phyloP scores from a whole-genome alignment of 2,329 filamentous ascomycete genomes.

The Colletotrichum cuscutae region DNA sequence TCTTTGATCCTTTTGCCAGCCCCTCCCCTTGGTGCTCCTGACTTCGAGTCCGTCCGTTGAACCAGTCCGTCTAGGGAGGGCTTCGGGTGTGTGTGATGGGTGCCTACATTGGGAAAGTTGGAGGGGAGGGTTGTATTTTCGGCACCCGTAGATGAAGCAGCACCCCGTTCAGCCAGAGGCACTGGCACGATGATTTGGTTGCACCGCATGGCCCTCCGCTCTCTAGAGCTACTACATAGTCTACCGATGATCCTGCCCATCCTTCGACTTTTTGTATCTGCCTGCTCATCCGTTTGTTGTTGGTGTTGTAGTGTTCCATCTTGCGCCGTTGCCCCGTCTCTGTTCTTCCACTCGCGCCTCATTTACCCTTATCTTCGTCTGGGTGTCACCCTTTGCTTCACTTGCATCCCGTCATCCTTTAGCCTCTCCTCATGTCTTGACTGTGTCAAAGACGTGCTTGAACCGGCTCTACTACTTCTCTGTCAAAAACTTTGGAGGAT shows the following conservation, averaged over 20 bases:
- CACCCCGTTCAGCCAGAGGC: background rate
- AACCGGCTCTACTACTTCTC: background rate
- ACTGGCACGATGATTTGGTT: background rate
- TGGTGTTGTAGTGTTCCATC: background rate
- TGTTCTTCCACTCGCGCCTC: background rate
- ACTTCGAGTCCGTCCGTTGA: slow-evolving; percentile 3
- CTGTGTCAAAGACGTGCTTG: slow-evolving; percentile 1
- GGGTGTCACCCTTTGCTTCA: background rate
- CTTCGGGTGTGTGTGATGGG: background rate
- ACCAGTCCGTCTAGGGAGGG: background rate
- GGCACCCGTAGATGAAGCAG: background rate
- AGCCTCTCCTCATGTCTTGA: slow-evolving; percentile 12
- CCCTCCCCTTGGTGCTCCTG: background rate
- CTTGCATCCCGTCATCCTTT: slow-evolving; percentile 6
- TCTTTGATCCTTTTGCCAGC: background rate
- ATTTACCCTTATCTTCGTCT: background rate
- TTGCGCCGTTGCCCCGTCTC: background rate
- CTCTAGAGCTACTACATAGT: background rate
- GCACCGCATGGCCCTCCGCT: background rate
- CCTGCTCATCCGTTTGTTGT: background rate
- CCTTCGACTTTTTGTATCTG: background rate
- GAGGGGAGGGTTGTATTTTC: background rate
- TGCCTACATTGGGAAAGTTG: background rate
- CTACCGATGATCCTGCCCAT: background rate
- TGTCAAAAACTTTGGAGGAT: slow-evolving; percentile 14